Percentiles rank a stretch among this genome's conserved stretches.
These are phyloP conservation scores for Haplosporangium sp. DNA, from an alignment of 371 early-diverging fungal species.

Conservation along the genomic window DNA sequence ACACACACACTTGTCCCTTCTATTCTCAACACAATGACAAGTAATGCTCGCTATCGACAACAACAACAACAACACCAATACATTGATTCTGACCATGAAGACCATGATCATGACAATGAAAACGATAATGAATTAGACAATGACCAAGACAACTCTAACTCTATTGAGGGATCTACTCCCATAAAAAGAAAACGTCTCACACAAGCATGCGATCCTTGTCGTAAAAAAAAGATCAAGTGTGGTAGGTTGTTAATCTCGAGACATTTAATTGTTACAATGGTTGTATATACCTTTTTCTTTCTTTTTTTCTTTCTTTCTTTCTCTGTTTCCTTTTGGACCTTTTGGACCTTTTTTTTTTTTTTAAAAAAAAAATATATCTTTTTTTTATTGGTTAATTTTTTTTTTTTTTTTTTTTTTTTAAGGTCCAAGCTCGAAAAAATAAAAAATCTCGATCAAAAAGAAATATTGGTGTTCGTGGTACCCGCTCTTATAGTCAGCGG, in stretches of 20 bases:
- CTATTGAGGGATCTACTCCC: slow-evolving; percentile 22
- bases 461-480: no score
- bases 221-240: slow-evolving; percentile 79
- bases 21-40: slow-evolving; percentile 1
- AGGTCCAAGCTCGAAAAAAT: no score
- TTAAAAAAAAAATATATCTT: no score
- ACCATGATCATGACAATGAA: slow-evolving; percentile 18
- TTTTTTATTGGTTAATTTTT: no score
- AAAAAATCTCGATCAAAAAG: no score
- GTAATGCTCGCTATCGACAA: neutral
- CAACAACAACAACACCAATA: neutral
- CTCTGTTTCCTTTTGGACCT: neutral
- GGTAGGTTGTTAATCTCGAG: slow-evolving; percentile 20
- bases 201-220: slow-evolving; percentile 85
- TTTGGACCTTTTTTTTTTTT: neutral
- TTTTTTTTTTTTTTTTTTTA: no score
- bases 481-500: no score
- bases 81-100: slow-evolving; percentile 10
- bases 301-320: neutral
- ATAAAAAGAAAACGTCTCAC: slow-evolving; percentile 77
- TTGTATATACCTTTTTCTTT: neutral
- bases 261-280: neutral
- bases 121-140: slow-evolving; percentile 25
- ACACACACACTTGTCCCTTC: neutral
- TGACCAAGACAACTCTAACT: slow-evolving; percentile 9